These are phyloP conservation scores for Diospyros kaki DNA, from an alignment of 148 eudicot species.

Conservation along the genomic window DNA sequence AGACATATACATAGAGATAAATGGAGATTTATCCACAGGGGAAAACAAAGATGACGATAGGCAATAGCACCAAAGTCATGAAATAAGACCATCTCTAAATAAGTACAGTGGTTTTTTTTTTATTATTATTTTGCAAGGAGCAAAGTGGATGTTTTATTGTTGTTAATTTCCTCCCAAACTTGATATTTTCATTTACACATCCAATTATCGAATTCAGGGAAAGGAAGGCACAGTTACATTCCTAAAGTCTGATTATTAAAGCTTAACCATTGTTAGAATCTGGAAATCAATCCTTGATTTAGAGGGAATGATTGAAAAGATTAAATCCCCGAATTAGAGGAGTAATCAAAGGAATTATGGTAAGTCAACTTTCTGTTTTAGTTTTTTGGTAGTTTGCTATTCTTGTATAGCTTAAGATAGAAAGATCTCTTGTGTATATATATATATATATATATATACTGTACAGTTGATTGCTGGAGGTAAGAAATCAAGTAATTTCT, in stretches of 20 bases:
- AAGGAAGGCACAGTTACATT: neutral
- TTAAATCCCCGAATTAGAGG: no score
- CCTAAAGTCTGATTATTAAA: neutral
- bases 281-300: no score
- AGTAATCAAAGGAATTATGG: no score
- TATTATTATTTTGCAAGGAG: neutral
- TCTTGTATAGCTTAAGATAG: no score
- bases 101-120: neutral
- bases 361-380: no score
- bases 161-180: neutral
- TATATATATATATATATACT: no score
- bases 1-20: neutral
- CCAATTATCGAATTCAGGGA: neutral
- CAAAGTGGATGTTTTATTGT: neutral
- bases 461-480: no score
- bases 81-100: neutral
- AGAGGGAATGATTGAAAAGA: no score
- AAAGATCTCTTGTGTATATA: no score
- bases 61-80: neutral
- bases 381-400: no score
- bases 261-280: no score
- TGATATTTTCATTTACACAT: neutral
- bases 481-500: no score
- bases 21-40: neutral
- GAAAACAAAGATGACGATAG: neutral